A percentile compares a stretch with the other conserved stretches of the same genome.
These are phyloP conservation scores for Penicillium cataractarum DNA, from an alignment of 495 filamentous ascomycete species.

Conservation along the genomic window DNA sequence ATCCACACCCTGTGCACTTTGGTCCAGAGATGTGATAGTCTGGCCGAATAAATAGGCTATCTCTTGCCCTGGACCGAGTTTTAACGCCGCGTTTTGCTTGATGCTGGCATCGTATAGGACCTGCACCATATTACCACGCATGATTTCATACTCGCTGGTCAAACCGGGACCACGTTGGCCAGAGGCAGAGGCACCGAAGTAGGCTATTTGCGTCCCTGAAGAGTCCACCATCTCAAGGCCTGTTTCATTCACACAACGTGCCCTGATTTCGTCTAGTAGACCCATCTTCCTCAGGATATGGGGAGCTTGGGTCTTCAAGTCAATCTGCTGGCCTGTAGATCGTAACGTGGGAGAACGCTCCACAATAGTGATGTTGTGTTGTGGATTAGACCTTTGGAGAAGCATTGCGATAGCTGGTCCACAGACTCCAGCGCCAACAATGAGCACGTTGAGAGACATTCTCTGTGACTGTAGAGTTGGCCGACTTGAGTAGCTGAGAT, in stretches of 20 bases:
- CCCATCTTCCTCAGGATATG: slow-evolving; percentile 12
- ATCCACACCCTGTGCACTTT: slow-evolving; percentile 23
- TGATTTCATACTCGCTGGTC: slow-evolving; percentile 52
- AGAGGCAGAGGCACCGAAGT: slow-evolving; percentile 3
- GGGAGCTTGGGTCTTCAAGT: slow-evolving; percentile 4
- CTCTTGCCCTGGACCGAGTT: slow-evolving; percentile 13
- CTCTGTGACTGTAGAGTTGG: not conserved
- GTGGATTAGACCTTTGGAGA: slow-evolving; percentile 10
- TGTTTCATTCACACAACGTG: slow-evolving; percentile 4
- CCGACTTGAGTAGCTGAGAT: not conserved
- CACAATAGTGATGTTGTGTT: slow-evolving; percentile 11
- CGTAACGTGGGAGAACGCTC: slow-evolving; percentile 9
- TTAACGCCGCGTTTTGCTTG: not conserved
- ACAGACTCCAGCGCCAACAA: slow-evolving; percentile 9
- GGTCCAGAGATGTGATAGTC: slow-evolving; percentile 19
- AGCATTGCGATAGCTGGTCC: slow-evolving; percentile 9
- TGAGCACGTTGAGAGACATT: slow-evolving; percentile 11
- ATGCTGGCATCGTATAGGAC: slow-evolving; percentile 39
- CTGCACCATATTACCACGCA: slow-evolving; percentile 46
- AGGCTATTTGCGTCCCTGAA: slow-evolving; percentile 4
- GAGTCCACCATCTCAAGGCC: slow-evolving; percentile 11
- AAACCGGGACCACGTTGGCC: slow-evolving; percentile 33
- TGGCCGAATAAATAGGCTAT: slow-evolving; percentile 36
- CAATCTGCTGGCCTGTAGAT: slow-evolving; percentile 6
- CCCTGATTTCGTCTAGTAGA: not conserved